Evolutionary conservation across 176 grass and related monocot species (phyloP).

Genomic region (Guadua angustifolia): DNA sequence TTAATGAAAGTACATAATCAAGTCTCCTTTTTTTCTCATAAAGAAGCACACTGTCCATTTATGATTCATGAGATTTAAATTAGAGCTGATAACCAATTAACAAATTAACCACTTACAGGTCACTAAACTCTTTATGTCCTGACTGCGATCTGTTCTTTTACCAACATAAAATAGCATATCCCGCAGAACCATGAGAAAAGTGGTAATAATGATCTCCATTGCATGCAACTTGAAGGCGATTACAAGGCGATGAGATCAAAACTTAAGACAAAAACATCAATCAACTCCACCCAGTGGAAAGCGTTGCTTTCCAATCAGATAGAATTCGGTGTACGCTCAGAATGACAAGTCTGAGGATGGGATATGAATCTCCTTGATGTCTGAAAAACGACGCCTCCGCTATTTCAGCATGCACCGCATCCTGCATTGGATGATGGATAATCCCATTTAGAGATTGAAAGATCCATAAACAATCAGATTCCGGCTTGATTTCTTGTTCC

Average conservation of each 20-base stretch:
- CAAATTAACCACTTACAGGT: conserved; percentile 25
- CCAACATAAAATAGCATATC: conserved; percentile 48
- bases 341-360: conserved; percentile 20
- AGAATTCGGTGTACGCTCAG: conserved; percentile 37
- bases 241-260: conserved; percentile 40
- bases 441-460: not conserved
- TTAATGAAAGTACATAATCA: not conserved
- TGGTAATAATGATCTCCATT: conserved; percentile 40
- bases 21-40: not conserved
- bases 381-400: conserved; percentile 10
- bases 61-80: not conserved
- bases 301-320: conserved; percentile 45
- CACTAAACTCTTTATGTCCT: conserved; percentile 40
- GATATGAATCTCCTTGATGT: conserved; percentile 35
- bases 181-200: conserved; percentile 30
- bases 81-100: conserved; percentile 5
- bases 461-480: conserved; percentile 39
- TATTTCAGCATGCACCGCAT: conserved; percentile 7
- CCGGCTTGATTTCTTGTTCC: conserved; percentile 32
- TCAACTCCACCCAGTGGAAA: conserved; percentile 39
- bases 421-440: conserved; percentile 32
- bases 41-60: not conserved
- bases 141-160: conserved; percentile 30
- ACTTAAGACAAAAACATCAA: not conserved
- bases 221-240: conserved; percentile 22